Conservation (phyloP, 345 rosid genomes). For the Abelmoschus esculentus region DNA sequence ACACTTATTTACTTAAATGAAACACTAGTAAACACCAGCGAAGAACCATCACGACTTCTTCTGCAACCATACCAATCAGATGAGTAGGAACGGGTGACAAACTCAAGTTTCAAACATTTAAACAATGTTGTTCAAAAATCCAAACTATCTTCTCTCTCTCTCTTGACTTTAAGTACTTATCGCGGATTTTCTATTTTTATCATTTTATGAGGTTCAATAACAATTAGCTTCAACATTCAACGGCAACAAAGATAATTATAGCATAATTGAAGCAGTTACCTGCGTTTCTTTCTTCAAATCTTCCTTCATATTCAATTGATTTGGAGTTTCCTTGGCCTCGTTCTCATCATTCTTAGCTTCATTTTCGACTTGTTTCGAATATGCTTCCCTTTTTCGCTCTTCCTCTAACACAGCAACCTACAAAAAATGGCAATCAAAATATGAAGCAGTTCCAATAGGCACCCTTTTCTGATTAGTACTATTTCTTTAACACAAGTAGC, state of each 20-base stretch:
- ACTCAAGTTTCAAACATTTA: background rate
- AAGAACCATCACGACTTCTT: background rate
- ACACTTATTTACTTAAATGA: background rate
- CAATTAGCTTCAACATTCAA: background rate
- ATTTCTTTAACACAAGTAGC: too few relatives aligned
- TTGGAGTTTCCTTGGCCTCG: slow-evolving; percentile 20
- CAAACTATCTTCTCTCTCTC: background rate
- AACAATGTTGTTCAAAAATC: background rate
- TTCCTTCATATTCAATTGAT: slow-evolving; percentile 17
- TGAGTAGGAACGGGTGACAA: too few relatives aligned
- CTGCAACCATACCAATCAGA: background rate
- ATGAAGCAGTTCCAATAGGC: too few relatives aligned
- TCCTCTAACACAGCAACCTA: slow-evolving; percentile 73
- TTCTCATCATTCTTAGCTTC: slow-evolving; percentile 32
- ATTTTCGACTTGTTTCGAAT: slow-evolving; percentile 32
- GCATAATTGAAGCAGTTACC: slow-evolving; percentile 14
- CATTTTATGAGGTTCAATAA: too few relatives aligned
- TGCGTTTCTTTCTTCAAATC: slow-evolving; percentile 25
- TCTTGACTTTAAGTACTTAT: background rate
- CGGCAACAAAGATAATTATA: background rate
- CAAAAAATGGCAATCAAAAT: slow-evolving; percentile 2
- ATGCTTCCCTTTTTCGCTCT: slow-evolving; percentile 21
- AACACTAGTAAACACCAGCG: background rate
- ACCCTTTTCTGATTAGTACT: too few relatives aligned
- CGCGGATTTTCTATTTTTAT: background rate